These are phyloP conservation scores for Aquilaria sinensis DNA, from an alignment of 345 rosid species.

Conservation along the genomic window DNA sequence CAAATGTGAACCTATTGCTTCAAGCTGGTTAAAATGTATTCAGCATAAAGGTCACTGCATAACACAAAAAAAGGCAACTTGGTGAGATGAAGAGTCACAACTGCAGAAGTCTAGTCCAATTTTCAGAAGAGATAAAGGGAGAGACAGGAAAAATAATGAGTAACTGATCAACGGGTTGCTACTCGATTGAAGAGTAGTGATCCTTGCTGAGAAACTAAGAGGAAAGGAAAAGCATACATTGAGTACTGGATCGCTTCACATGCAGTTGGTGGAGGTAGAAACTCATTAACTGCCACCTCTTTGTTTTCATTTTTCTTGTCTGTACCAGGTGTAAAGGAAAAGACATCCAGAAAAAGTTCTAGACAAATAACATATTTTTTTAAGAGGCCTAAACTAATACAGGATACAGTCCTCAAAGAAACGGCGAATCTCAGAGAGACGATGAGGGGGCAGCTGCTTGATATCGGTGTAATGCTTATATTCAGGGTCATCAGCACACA, in stretches of 20 bases:
- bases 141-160: not conserved
- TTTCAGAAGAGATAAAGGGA: not conserved
- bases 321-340: conserved; percentile 23
- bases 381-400: not conserved
- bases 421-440: conserved; percentile 85
- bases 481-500: conserved; percentile 98
- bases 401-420: conserved; percentile 97
- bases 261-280: conserved; percentile 63
- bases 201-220: no score
- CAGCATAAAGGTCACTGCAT: conserved; percentile 89
- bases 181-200: not conserved
- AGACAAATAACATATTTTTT: not conserved
- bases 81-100: not conserved
- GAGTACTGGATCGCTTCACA: conserved; percentile 82
- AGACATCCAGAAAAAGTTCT: not conserved
- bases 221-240: conserved; percentile 42
- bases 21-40: conserved; percentile 67
- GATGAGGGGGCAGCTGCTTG: conserved; percentile 92
- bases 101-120: not conserved
- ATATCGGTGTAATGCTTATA: conserved; percentile 82
- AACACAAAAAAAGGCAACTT: conserved; percentile 11
- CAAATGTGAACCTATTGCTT: conserved; percentile 41
- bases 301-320: conserved; percentile 98
- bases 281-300: conserved; percentile 91
- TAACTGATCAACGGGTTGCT: not conserved